Evolutionary conservation across 169 alveolate species (phyloP).

Genomic region (Haemoproteus tartakovskyi): DNA sequence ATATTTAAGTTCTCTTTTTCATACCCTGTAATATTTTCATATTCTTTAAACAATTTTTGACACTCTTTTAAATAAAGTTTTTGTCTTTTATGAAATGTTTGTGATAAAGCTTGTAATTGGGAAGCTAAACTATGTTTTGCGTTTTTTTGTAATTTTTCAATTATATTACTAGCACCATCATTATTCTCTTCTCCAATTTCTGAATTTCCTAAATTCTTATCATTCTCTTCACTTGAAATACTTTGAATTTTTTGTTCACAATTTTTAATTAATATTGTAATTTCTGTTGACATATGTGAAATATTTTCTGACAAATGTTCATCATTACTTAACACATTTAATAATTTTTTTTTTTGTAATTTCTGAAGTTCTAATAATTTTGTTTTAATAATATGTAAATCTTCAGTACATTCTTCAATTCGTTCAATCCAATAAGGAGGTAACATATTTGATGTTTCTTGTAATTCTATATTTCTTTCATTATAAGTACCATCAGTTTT

Average conservation of each 20-base stretch:
- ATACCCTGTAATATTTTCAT: slow-evolving; percentile 30
- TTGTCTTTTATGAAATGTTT: slow-evolving; percentile 72
- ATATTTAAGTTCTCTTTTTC: slow-evolving; percentile 1
- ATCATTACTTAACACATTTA: slow-evolving; percentile 61
- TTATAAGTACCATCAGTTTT: no score
- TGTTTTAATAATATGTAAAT: slow-evolving; percentile 53
- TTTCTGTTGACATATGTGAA: slow-evolving; percentile 39
- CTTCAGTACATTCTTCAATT: slow-evolving; percentile 70
- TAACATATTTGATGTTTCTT: slow-evolving; percentile 27
- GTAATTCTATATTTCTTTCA: slow-evolving; percentile 69
- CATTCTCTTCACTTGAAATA: slow-evolving; percentile 10
- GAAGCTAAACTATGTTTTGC: slow-evolving; percentile 70
- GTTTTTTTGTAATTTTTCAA: slow-evolving; percentile 69
- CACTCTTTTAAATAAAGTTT: slow-evolving; percentile 68
- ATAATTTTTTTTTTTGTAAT: slow-evolving; percentile 65
- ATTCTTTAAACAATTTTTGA: slow-evolving; percentile 63
- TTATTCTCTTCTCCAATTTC: not conserved
- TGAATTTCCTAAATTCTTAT: no score
- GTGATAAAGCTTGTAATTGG: slow-evolving; percentile 70
- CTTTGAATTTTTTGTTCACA: slow-evolving; percentile 34
- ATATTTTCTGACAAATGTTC: slow-evolving; percentile 49
- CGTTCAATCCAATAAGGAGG: slow-evolving; percentile 74
- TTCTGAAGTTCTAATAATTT: slow-evolving; percentile 65
- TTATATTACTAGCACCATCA: not conserved
- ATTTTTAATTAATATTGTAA: slow-evolving; percentile 37